Base-by-base conservation (phyloP, 2,329 filamentous ascomycete genomes). In the Fragosphaeria purpurea region DNA sequence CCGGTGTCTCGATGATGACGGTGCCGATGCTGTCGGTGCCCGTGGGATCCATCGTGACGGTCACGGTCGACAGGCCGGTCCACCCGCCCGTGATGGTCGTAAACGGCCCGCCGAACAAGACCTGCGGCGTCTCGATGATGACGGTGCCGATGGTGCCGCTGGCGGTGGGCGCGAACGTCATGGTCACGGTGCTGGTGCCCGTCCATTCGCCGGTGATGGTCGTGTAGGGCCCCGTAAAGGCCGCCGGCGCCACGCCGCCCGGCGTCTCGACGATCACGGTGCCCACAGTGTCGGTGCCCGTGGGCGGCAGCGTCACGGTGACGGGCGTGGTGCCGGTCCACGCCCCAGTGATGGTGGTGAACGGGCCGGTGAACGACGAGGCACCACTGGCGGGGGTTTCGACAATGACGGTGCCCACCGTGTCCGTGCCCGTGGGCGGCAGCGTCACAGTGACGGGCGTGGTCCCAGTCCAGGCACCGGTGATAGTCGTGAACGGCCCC, bases 361-460 rank as follows among this genome's bases (percentile, higher is more conserved):
- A 58, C 0, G 55, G 54, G 6, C 55, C 55, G 10, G 56, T 54
- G 44, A 57, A 58, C 3, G 44, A 22, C 4, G 35, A 7, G 7
- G 7, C 35, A 11, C 7, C 35, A 37, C 34, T n/a, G 35, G 13
- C 35, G 5, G 56, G 56, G 9, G 41, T 53, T 40, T 56, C 49
- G 6, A 58, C 41, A 30, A 58, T n/a, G 3, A 57, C 52, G 1
- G 56, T 58, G n/a, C 48, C 55, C 7, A 50, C 69, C 60, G 80
- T 75, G 42, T 84, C 85, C 39, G 80, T 84, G 34, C 67, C 67
- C 53, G 44, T 48, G 2, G 53, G 53, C 10, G 47, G 47, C 1
- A 55, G 2, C 0, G 53, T 52, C 6, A 55, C 13, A 0, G 50
- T 52, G n/a, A 30, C 9, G 1, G 47, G 30, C 8, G 31, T 40